Evolutionary conservation across 345 rosid species (phyloP).

Genomic region (Brassica cretica): DNA sequence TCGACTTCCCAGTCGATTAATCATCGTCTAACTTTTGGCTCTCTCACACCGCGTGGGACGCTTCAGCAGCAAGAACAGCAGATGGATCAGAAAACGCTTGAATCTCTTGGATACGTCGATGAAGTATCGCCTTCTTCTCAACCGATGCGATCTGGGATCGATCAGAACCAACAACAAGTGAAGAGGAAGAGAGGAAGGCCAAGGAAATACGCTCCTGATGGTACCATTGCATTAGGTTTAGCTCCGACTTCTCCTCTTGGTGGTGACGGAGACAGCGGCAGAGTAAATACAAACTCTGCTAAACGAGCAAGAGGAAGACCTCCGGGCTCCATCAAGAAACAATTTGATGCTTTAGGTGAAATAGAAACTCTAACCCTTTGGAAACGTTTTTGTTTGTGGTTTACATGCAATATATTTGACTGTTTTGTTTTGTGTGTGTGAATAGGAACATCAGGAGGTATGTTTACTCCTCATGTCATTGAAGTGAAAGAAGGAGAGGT

Average conservation of each 20-base stretch:
- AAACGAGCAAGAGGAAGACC: slow-evolving; percentile 88
- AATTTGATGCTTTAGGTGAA: slow-evolving; percentile 58
- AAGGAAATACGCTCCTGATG: slow-evolving; percentile 82
- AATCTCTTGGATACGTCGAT: slow-evolving; percentile 43
- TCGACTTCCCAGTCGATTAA: slow-evolving; percentile 32
- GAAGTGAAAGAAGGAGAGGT: slow-evolving; percentile 41
- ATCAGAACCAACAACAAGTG: slow-evolving; percentile 29
- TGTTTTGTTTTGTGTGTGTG: slow-evolving; percentile 1
- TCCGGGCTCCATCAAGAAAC: slow-evolving; percentile 79
- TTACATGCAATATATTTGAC: neutral
- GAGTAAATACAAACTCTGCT: slow-evolving; percentile 35
- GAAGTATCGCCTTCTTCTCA: slow-evolving; percentile 67
- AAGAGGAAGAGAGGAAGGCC: slow-evolving; percentile 90
- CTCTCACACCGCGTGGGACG: slow-evolving; percentile 23
- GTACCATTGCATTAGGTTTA: slow-evolving; percentile 76
- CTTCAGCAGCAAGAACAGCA: slow-evolving; percentile 33
- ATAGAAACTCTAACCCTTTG: neutral
- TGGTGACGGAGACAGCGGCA: slow-evolving; percentile 36
- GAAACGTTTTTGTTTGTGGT: no score
- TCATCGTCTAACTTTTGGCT: slow-evolving; percentile 18
- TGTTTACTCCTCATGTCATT: slow-evolving; percentile 40
- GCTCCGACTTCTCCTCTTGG: slow-evolving; percentile 52
- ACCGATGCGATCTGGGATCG: slow-evolving; percentile 43
- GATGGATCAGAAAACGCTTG: slow-evolving; percentile 38
- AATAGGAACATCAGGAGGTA: slow-evolving; percentile 25